Evolutionary conservation across 2,329 filamentous ascomycete genomes (phyloP).

Genomic region (Escovopsis weberi): DNA sequence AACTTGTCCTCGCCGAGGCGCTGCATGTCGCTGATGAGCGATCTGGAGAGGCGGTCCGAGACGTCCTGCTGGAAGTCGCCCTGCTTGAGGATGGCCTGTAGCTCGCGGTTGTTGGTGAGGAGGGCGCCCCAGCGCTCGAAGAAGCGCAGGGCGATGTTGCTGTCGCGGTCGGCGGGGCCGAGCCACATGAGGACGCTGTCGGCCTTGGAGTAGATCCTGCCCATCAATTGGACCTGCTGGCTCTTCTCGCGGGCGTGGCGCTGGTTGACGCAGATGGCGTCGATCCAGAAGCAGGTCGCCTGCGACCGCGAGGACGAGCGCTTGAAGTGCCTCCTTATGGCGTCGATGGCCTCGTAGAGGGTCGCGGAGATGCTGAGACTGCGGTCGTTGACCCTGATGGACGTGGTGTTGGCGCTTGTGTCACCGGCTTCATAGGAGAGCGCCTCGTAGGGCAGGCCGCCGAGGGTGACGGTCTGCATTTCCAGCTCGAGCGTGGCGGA

Average conservation of each 20-base stretch:
- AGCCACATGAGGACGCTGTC: conserved; percentile 4
- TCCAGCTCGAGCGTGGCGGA: background rate
- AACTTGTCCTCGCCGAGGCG: background rate
- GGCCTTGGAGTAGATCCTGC: conserved; percentile 4
- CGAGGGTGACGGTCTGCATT: background rate
- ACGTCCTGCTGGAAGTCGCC: background rate
- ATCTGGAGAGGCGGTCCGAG: background rate
- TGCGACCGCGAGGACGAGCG: background rate
- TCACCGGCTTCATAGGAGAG: background rate
- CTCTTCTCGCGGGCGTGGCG: conserved; percentile 4
- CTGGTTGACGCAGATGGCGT: conserved; percentile 9
- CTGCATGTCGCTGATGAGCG: background rate
- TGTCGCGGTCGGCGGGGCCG: background rate
- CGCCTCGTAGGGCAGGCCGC: background rate
- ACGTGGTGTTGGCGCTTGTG: background rate
- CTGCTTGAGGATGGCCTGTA: background rate
- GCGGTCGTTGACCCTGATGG: background rate
- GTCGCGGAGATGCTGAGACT: background rate
- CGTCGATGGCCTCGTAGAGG: background rate
- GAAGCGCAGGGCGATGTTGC: background rate
- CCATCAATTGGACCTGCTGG: conserved; percentile 7
- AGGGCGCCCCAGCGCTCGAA: background rate
- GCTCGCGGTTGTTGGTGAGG: background rate
- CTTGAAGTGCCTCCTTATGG: background rate
- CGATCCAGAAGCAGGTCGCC: conserved; percentile 4